Conservation (phyloP, 768 basidiomycete species). For the Pisolithus marmoratus region DNA sequence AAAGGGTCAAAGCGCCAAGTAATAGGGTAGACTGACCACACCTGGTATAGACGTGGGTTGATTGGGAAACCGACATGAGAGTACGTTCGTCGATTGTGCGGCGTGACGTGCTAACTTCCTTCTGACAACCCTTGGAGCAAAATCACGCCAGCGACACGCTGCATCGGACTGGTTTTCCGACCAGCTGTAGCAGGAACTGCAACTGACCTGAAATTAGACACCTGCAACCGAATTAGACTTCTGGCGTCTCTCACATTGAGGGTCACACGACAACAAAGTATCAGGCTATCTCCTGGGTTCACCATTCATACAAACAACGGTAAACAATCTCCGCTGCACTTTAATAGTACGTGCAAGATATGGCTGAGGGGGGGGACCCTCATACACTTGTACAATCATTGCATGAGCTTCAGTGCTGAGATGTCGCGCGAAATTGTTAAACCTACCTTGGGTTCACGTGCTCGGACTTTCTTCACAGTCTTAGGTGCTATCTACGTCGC, state of each 20-base stretch:
- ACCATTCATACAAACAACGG: background rate
- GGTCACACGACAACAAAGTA: constrained; percentile 1
- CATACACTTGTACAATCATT: background rate
- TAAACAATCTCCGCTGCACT: background rate
- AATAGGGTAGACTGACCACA: no score
- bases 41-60: no score
- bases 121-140: background rate
- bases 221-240: background rate
- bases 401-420: background rate
- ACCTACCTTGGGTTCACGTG: background rate
- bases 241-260: background rate
- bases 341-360: background rate
- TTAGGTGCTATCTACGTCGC: constrained; percentile 50
- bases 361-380: background rate
- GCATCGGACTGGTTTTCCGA: background rate
- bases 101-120: background rate
- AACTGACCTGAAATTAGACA: background rate
- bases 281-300: background rate
- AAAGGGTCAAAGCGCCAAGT: no score
- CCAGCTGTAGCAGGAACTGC: background rate
- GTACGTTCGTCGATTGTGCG: background rate
- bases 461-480: constrained; percentile 22
- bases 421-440: background rate
- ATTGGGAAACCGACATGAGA: no score
- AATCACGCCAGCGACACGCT: background rate